Evolutionary conservation across 2,329 filamentous ascomycete species (phyloP), one percentile per base, ranked within the genome.

Genomic region (Volutella citrinella): DNA sequence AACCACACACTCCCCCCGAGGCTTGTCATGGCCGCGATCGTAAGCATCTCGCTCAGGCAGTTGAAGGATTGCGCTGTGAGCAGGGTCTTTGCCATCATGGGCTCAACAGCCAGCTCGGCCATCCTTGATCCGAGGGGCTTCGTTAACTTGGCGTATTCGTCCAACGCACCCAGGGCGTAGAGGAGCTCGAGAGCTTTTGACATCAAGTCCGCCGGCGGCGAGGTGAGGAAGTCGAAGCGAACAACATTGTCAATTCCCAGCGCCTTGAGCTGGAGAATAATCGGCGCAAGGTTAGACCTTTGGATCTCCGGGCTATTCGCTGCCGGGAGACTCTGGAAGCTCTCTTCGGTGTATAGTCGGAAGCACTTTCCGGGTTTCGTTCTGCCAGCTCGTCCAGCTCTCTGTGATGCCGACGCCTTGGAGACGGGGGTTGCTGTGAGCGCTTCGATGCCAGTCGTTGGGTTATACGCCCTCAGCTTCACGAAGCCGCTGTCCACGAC

Each of bases 311-410:
- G 93, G 3, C 87, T 70, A 9, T 87, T 95, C 18, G 80, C 73
- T 39, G 86, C 81, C 1, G 80, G 72, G 5, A 98, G 69, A 4
- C 46, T 42, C 21, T 76, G 66, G 55, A 81, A 94, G 3, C 75
- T 71, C 14, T 78, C 66, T 63, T 96, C 87, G 0, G 89, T 94
- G 60, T 94, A 98, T 0, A 98, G 72, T 10, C 91, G 79, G 56
- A 90, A 97, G 60, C 93, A 98, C 64, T 97, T 98, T 3, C 93
- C 93, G 0, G 91, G 80, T 48, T 78, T 85, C 2, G 89, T 95
- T 40, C 93, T 80, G 2, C 93, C 93, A 4, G 93, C 91, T 56
- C 93, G 79, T 9, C 93, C 93, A 2, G 90, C 86, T 39, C 93
- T 78, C 61, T 97, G 93, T 1, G 83, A 85, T n/a, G 91, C 91